Evolutionary conservation across 495 filamentous ascomycete species (phyloP), one percentile per base, ranked within the genome.

Genomic region (Pyrenula aspistea): DNA sequence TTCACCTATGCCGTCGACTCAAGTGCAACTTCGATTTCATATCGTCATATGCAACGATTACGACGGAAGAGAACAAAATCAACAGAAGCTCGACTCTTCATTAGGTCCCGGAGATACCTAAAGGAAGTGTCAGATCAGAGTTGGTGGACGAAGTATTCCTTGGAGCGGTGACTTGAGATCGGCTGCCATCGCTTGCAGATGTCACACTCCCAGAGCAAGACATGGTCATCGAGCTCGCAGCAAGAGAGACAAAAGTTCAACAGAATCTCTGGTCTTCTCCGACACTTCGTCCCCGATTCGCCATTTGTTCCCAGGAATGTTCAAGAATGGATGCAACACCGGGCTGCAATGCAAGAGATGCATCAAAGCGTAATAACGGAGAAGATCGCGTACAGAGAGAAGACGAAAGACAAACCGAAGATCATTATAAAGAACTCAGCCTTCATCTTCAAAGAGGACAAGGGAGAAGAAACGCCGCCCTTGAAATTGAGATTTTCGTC

Each of bases 221-320:
- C 63, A 49, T 70, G 68, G 68, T 51, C 54, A 15, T 62, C 58
- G 49, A 24, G 54, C 1, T 25, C 55, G 12, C 49, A 57, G 1
- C 55, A 49, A 23, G 61, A 62, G 49, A 48, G 60, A 47, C 64
- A 65, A 49, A 58, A 36, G 24, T 70, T 64, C 58, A 31, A 51
- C 22, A 48, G 31, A 49, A 31, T 64, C 24, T 49, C 58, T 21
- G 49, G 31, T 2, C 60, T 60, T 25, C 50, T 69, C 0, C 51
- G 60, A 53, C 53, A 59, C 11, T 53, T 70, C 49, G 53, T 60
- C 12, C 62, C 56, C 11, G 54, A 58, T 19, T 66, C 64, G 15
- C 64, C 63, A 2, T 61, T 62, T 24, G 53, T 67, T 23, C 64
- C 66, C 20, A 22, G 24, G 10, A 59, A 55, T n/a, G 60, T 61